Conservation (phyloP, 495 filamentous ascomycete genomes). For the Tricharina praecox region DNA sequence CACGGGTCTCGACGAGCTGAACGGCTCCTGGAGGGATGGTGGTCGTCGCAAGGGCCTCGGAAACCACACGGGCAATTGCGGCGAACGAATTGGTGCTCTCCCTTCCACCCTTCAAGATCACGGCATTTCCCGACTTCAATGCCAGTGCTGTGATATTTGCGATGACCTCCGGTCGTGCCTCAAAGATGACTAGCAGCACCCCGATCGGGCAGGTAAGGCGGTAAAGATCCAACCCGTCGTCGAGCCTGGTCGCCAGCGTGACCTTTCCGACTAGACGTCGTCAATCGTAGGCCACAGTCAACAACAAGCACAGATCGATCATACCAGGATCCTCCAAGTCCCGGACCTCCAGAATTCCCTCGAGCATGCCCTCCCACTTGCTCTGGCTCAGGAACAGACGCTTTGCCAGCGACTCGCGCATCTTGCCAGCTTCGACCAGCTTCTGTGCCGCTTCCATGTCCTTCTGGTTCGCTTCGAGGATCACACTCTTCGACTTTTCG, state of each 20-base stretch:
- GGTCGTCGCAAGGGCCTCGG: constrained; percentile 56
- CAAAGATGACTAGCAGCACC: constrained; percentile 91
- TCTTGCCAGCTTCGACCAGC: constrained; percentile 51
- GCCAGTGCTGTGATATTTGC: constrained; percentile 96
- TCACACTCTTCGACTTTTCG: constrained; percentile 45
- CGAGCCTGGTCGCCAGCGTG: constrained; percentile 67
- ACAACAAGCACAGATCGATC: background rate
- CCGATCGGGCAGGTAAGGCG: constrained; percentile 87
- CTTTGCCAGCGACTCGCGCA: constrained; percentile 79
- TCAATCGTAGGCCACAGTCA: constrained; percentile 5
- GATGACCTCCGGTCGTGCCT: constrained; percentile 95
- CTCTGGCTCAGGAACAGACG: constrained; percentile 72
- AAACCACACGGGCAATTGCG: constrained; percentile 74
- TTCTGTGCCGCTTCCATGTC: constrained; percentile 59
- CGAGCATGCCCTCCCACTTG: constrained; percentile 95
- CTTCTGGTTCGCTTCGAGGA: constrained; percentile 68
- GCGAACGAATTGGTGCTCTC: constrained; percentile 87
- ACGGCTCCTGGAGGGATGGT: constrained; percentile 69
- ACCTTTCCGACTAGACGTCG: constrained; percentile 55
- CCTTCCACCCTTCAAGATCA: constrained; percentile 93
- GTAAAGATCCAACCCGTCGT: constrained; percentile 70
- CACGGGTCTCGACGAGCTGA: constrained; percentile 81
- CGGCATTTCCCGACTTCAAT: constrained; percentile 93
- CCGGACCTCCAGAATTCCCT: constrained; percentile 81
- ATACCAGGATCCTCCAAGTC: constrained; percentile 72